Conservation (phyloP, 208 protist species). For the Plasmodiophora brassicae region DNA sequence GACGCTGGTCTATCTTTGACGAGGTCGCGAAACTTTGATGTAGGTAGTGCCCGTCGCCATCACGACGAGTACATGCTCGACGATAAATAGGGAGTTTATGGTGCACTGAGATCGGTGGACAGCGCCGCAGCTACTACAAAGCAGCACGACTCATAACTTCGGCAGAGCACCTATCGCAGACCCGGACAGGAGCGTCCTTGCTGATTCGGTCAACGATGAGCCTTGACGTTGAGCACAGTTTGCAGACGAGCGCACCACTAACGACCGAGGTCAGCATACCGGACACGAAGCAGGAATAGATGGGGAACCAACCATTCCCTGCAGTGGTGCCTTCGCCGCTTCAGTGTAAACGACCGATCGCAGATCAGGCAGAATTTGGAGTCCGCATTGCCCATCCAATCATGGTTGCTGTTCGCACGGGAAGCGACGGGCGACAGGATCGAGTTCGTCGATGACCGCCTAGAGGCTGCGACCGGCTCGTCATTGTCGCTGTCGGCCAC, state of each 20-base stretch:
- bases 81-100: too few species aligned
- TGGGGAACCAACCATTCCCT: conserved; percentile 6
- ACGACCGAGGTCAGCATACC: neutral
- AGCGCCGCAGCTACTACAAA: too few species aligned
- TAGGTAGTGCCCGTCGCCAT: too few species aligned
- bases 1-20: too few species aligned
- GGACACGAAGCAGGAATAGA: neutral
- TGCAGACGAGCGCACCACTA: conserved; percentile 21
- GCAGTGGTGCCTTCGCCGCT: neutral
- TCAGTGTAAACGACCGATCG: neutral
- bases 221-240: neutral
- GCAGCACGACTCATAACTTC: too few species aligned
- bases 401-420: neutral
- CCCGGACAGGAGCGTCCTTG: neutral
- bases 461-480: neutral
- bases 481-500: neutral
- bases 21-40: too few species aligned
- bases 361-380: conserved; percentile 3
- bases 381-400: neutral
- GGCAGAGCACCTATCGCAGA: neutral
- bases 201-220: neutral
- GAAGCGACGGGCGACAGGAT: too few species aligned
- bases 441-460: neutral
- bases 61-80: too few species aligned
- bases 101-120: too few species aligned